Base-by-base conservation (phyloP, 306 rosid genomes). In the Castanopsis chinensis region DNA sequence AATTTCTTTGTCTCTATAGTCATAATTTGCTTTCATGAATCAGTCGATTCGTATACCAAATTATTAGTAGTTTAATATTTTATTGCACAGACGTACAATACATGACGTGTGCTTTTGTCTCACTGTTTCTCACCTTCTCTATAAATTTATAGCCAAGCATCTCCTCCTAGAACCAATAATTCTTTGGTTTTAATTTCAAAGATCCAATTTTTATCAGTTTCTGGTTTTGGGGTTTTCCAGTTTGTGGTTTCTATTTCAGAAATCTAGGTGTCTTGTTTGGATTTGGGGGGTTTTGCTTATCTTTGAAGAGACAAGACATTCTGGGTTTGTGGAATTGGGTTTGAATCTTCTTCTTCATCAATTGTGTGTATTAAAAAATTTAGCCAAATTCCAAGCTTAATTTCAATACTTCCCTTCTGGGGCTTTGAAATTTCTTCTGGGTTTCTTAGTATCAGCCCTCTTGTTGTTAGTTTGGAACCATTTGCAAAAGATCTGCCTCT, bases 81-180 rank as follows among this genome's bases (percentile, higher is more conserved):
- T 33, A 12, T 59, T 68, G 70, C 6, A 13, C 20, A 43, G 23
- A 72, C 35, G 78, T 45, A 2, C 20, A 51, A 12, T 3, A 43
- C 41, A 10, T 79, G 45, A 45, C 82, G 84, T 76, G 68, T 51
- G 49, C 9, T 15, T 35, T 21, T 68, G 10, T 45, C 21, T 64
- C 72, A 76, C 72, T 60, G 56, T 79, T 28, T 28, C 72, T 79
- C 72, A 69, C 32, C 71, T 37, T 21, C 11, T 30, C 84, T 79
- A 76, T 84, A 80, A 76, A 70, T 75, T 35, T 25, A 45, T 2
- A 67, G 23, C 73, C 52, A 30, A 9, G 25, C 69, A 76, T 8
- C 53, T 56, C 53, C 12, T 49, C 14, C 53, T 12, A 49, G 57
- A 18, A 3, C 53, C 21, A 43, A 41, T n/a, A 5, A 5, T 70